Evolutionary conservation across 2,329 filamentous ascomycete genomes (phyloP), one percentile per base, ranked within the genome.

Genomic region (Westerdykella ornata): DNA sequence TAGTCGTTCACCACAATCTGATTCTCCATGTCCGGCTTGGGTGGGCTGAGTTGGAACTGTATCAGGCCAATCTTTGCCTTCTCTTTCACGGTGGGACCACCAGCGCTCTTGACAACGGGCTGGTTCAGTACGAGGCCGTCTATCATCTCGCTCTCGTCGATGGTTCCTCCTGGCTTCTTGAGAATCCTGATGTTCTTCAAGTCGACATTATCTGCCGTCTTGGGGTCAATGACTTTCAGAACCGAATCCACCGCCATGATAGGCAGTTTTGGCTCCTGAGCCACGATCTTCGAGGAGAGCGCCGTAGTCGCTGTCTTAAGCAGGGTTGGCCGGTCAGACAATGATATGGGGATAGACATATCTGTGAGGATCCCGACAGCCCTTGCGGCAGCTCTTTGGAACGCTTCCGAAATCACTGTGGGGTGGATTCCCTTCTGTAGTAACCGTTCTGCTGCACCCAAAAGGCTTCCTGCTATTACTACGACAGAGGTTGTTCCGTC

Each of bases 11-110:
- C 92, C 22, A 94, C 84, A 51, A 98, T 97, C 63, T 94, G 92
- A 72, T 98, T 98, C 74, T 98, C 92, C 92, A 98, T 98, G 68
- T 98, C 92, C 55, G 92, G 92, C 72, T 98, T 98, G 2, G 92
- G 92, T 35, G 92, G 90, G 70, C 88, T 95, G 57, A 98, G 81
- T 71, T 98, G 92, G 78, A 98, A 98, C 67, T 98, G 92, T 54
- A 98, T 97, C 47, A 98, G 76, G 52, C 85, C 92, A 71, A 98
- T 98, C 72, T 77, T 84, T 49, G 92, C 92, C 79, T 98, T 98
- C 71, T 98, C 92, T 75, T 97, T 94, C 60, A 89, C 80, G 55
- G 82, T 78, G 40, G 92, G 90, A 5, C 92, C 92, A 59, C 88
- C 86, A 20, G 87, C 89, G 63, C 83, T 88, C 78, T 98, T 98